A percentile compares a stretch with the other conserved stretches of the same genome.
phyloP scores from a whole-genome alignment of 306 rosid species.

The Acmispon strigosus region DNA sequence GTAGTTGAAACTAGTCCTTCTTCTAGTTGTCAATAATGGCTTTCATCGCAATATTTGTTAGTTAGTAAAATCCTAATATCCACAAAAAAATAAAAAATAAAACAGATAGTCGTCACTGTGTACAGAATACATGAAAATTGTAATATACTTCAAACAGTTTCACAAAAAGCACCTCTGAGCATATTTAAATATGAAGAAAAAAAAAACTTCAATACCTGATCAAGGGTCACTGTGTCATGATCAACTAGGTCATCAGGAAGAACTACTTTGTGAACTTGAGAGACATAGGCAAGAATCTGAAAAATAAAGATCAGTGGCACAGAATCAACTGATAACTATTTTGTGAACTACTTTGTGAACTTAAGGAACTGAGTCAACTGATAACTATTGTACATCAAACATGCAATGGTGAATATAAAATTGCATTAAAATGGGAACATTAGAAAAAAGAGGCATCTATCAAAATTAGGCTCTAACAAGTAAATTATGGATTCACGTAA shows the following conservation, averaged over 20 bases:
- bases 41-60: not conserved
- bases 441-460: no score
- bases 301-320: constrained; percentile 19
- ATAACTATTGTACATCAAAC: constrained; percentile 8
- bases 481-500: no score
- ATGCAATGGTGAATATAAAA: not conserved
- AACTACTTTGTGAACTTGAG: constrained; percentile 84
- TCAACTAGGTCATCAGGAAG: constrained; percentile 69
- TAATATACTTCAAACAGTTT: constrained; percentile 1
- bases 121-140: not conserved
- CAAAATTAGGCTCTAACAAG: no score
- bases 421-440: not conserved
- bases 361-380: no score
- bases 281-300: constrained; percentile 91
- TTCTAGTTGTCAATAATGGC: not conserved
- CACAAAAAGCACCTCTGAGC: not conserved
- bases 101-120: not conserved
- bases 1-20: not conserved
- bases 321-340: no score
- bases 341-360: no score
- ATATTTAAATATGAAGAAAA: constrained; percentile 10
- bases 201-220: constrained; percentile 41
- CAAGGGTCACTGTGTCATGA: constrained; percentile 50
- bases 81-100: not conserved
- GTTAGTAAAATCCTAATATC: constrained; percentile 11